Conservation (phyloP, 1,284 basidiomycete genomes). For the Takashimella koratensis region DNA sequence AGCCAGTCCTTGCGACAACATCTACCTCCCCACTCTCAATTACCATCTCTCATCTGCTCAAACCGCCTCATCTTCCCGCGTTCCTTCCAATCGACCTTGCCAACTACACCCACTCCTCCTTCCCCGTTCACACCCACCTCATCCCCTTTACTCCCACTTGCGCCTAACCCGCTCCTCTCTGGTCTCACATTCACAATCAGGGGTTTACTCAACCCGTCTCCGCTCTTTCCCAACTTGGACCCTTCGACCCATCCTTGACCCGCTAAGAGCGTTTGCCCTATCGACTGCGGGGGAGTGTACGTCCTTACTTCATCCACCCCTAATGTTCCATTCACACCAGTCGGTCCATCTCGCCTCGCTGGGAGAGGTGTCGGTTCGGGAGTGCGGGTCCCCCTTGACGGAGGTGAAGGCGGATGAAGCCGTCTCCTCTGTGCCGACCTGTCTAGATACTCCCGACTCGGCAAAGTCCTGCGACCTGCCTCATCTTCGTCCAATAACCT, state of each 20-base stretch:
- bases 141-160: constrained; percentile 16
- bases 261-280: constrained; percentile 27
- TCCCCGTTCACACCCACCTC: neutral
- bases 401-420: constrained; percentile 24
- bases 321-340: too few species aligned
- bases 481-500: constrained; percentile 23
- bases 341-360: too few species aligned
- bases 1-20: too few species aligned
- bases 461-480: neutral
- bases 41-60: constrained; percentile 20
- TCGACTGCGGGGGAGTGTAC: constrained; percentile 5
- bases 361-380: too few species aligned
- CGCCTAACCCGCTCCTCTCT: constrained; percentile 36
- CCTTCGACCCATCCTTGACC: constrained; percentile 42
- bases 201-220: constrained; percentile 27
- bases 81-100: constrained; percentile 31
- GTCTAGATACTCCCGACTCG: constrained; percentile 25
- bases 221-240: constrained; percentile 32
- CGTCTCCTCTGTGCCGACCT: constrained; percentile 40
- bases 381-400: too few species aligned
- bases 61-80: constrained; percentile 32
- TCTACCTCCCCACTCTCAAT: too few species aligned
- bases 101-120: constrained; percentile 6
- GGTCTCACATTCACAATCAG: constrained; percentile 24
- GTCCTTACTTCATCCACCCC: too few species aligned